Percentiles rank a stretch among this genome's conserved stretches.
phyloP scores from a whole-genome alignment of 2,329 filamentous ascomycete genomes.

The Apiospora aurea region DNA sequence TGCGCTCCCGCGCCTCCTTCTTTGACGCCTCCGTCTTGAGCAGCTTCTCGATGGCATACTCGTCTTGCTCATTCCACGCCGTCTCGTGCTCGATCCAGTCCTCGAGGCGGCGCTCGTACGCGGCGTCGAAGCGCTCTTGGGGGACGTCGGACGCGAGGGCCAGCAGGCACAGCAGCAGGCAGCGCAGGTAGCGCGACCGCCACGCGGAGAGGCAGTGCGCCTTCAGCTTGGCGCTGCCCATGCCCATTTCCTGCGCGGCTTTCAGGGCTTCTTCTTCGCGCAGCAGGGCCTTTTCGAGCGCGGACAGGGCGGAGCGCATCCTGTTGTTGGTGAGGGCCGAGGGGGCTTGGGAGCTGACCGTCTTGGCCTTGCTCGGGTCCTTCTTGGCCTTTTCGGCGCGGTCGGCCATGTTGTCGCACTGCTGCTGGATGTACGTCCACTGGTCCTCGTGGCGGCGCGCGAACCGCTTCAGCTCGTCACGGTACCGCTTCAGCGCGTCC shows the following conservation, averaged over 20 bases:
- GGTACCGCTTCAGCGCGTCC: not conserved
- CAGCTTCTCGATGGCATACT: not conserved
- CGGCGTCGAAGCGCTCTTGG: not conserved
- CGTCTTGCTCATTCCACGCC: not conserved
- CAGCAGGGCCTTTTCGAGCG: not conserved
- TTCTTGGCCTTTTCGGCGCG: not conserved
- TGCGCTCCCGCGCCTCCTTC: not conserved
- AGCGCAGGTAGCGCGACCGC: not conserved
- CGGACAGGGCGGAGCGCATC: not conserved
- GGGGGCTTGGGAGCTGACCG: too few species aligned
- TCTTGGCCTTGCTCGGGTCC: too few species aligned
- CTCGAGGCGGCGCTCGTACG: not conserved
- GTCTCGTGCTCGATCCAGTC: conserved; percentile 1
- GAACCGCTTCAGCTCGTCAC: not conserved
- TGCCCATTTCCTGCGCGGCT: too few species aligned
- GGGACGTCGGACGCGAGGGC: not conserved
- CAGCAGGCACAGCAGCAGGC: not conserved
- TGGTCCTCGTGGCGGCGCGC: not conserved
- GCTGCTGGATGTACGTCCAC: not conserved
- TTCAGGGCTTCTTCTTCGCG: not conserved
- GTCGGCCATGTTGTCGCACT: not conserved
- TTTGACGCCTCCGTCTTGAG: not conserved
- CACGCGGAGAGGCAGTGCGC: not conserved
- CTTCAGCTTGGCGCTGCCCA: not conserved
- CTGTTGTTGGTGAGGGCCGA: not conserved